phyloP scores from a whole-genome alignment of 2,329 filamentous ascomycete species.

The Plenodomus biglobosus region DNA sequence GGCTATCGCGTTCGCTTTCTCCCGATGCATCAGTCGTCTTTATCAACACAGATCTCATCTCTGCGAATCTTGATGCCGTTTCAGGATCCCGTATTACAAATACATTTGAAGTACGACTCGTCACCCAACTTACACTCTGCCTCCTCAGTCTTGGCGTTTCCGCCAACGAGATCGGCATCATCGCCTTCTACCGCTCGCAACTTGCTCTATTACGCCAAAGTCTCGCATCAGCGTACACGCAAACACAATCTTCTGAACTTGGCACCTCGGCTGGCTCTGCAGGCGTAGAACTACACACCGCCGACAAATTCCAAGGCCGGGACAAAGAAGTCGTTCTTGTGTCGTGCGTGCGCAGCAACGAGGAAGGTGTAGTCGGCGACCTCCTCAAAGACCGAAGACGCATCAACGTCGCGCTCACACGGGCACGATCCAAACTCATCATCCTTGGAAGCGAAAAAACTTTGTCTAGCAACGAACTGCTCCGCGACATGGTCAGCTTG shows the following conservation, averaged over 20 bases:
- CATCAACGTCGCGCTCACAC: conserved; percentile 93
- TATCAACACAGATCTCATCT: conserved; percentile 81
- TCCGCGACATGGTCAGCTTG: conserved; percentile 72
- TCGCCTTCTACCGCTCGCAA: conserved; percentile 95
- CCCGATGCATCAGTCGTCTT: conserved; percentile 77
- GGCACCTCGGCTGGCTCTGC: conserved; percentile 18
- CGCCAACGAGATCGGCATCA: conserved; percentile 80
- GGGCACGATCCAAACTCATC: conserved; percentile 87
- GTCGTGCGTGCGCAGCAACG: conserved; percentile 84
- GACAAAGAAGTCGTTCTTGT: conserved; percentile 94
- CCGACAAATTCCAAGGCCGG: conserved; percentile 93
- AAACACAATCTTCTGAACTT: conserved; percentile 49
- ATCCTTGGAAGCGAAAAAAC: conserved; percentile 83
- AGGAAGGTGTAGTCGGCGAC: conserved; percentile 80
- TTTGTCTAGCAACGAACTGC: conserved; percentile 68
- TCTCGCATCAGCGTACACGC: conserved; percentile 58
- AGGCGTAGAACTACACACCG: conserved; percentile 90
- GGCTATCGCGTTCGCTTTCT: conserved; percentile 71
- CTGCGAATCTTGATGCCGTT: conserved; percentile 66
- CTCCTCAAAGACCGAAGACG: conserved; percentile 86
- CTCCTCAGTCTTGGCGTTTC: conserved; percentile 76
- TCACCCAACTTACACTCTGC: conserved; percentile 76
- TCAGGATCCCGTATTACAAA: conserved; percentile 84
- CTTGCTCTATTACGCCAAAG: conserved; percentile 77
- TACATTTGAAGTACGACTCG: conserved; percentile 74